phyloP scores from a whole-genome alignment of 805 yeast species.

The Yamadazyma laniorum region DNA sequence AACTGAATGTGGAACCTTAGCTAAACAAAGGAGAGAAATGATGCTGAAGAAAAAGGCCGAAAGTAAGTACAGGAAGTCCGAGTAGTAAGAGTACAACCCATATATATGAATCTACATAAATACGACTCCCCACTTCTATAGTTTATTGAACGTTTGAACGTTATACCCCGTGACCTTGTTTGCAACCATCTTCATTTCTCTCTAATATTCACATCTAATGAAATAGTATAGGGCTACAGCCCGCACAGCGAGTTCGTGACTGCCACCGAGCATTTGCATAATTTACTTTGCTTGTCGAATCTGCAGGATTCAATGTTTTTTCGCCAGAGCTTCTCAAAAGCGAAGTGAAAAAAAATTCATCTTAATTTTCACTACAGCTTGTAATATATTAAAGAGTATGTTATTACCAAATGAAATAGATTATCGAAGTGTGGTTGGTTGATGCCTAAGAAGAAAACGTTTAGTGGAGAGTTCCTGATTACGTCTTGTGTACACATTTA shows the following conservation, averaged over 20 bases:
- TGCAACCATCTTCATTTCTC: too few relatives aligned
- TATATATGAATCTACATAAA: neutral
- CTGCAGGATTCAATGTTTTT: slow-evolving; percentile 10
- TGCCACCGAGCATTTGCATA: neutral
- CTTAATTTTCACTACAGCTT: slow-evolving; percentile 13
- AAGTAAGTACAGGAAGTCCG: slow-evolving; percentile 16
- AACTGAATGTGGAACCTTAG: slow-evolving; percentile 88
- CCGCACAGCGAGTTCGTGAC: slow-evolving; percentile 6
- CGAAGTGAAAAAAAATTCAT: slow-evolving; percentile 14
- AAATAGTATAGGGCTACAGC: slow-evolving; percentile 5
- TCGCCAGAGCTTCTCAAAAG: slow-evolving; percentile 5
- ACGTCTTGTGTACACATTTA: too few relatives aligned
- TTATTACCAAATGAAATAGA: slow-evolving; percentile 3
- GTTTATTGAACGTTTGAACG: too few relatives aligned
- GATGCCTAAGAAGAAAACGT: too few relatives aligned
- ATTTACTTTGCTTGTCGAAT: too few relatives aligned
- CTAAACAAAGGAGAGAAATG: slow-evolving; percentile 69
- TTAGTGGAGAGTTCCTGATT: too few relatives aligned
- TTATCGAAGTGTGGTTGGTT: neutral
- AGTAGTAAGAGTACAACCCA: slow-evolving; percentile 2
- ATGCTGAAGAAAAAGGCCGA: slow-evolving; percentile 59
- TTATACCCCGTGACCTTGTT: too few relatives aligned
- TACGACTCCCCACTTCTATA: too few relatives aligned
- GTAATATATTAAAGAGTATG: slow-evolving; percentile 13
- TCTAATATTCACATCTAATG: neutral